Conservation (phyloP, 108 stramenopile genomes). For the Nitzschia sp. region DNA sequence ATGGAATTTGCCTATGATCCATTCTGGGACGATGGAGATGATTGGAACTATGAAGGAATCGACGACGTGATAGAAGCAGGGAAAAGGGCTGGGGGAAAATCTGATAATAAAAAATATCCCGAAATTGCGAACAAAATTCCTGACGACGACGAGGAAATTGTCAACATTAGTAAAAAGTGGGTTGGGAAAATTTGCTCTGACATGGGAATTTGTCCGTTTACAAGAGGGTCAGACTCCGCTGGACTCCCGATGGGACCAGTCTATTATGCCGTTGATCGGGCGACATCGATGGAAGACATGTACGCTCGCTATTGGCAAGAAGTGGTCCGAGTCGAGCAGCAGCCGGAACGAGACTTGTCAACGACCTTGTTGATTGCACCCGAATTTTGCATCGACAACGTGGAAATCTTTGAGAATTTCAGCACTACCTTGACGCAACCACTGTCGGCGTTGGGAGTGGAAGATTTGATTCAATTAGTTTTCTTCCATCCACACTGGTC, state of each 20-base stretch:
- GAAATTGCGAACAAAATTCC: slow-evolving; percentile 69
- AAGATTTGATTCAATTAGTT: slow-evolving; percentile 88
- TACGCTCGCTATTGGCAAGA: slow-evolving; percentile 92
- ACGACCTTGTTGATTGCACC: slow-evolving; percentile 90
- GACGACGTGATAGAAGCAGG: slow-evolving; percentile 47
- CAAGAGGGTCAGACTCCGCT: slow-evolving; percentile 68
- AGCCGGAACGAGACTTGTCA: slow-evolving; percentile 65
- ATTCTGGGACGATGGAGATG: slow-evolving; percentile 86
- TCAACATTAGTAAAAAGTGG: slow-evolving; percentile 69
- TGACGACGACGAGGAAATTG: slow-evolving; percentile 63
- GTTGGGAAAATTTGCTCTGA: slow-evolving; percentile 85
- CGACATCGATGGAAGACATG: slow-evolving; percentile 80
- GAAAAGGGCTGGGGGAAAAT: slow-evolving; percentile 41
- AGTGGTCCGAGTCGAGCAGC: slow-evolving; percentile 75
- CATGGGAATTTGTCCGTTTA: slow-evolving; percentile 96
- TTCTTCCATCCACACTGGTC: slow-evolving; percentile 97
- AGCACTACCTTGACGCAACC: slow-evolving; percentile 88
- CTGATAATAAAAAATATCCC: slow-evolving; percentile 38
- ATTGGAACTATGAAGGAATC: slow-evolving; percentile 67
- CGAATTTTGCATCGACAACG: slow-evolving; percentile 84
- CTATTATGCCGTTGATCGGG: slow-evolving; percentile 79
- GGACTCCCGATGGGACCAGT: slow-evolving; percentile 92
- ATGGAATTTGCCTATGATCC: slow-evolving; percentile 83
- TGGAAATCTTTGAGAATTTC: slow-evolving; percentile 92
- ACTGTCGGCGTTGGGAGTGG: slow-evolving; percentile 75